Conservation (phyloP, 2,329 filamentous ascomycete species). For the Rachicladosporium sp. region DNA sequence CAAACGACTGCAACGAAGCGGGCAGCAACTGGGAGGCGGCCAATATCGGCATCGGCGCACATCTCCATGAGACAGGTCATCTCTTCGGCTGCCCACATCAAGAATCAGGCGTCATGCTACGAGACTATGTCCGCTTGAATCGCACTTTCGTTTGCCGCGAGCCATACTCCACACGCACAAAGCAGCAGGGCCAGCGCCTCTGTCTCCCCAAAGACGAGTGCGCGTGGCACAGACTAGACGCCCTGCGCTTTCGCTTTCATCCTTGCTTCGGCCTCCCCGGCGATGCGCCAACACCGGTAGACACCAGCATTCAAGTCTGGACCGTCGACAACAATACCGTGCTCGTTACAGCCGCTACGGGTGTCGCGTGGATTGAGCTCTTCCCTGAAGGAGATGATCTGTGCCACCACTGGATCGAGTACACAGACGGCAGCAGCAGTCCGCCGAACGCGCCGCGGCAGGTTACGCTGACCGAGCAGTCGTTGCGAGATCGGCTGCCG, state of each 20-base stretch:
- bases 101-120: conserved; percentile 80
- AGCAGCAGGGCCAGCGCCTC: conserved; percentile 61
- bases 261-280: conserved; percentile 77
- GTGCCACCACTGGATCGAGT: conserved; percentile 74
- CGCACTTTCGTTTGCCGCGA: conserved; percentile 72
- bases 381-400: conserved; percentile 67
- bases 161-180: conserved; percentile 76
- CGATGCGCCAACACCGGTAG: conserved; percentile 49
- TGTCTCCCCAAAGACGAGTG: conserved; percentile 73
- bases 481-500: conserved; percentile 59
- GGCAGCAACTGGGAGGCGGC: conserved; percentile 94
- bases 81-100: conserved; percentile 83
- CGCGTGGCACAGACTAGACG: conserved; percentile 80
- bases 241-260: conserved; percentile 77
- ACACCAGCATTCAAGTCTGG: conserved; percentile 77
- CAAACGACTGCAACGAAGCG: conserved; percentile 75
- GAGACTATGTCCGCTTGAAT: conserved; percentile 76
- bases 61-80: conserved; percentile 83
- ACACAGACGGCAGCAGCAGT: conserved; percentile 44
- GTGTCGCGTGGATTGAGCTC: conserved; percentile 76
- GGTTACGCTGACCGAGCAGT: conserved; percentile 60
- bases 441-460: conserved; percentile 49
- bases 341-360: conserved; percentile 65
- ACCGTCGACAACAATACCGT: conserved; percentile 66
- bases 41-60: conserved; percentile 84